These are phyloP conservation scores for Ceratobasidium sp. DNA, from an alignment of 1,284 basidiomycete genomes.

Conservation along the genomic window DNA sequence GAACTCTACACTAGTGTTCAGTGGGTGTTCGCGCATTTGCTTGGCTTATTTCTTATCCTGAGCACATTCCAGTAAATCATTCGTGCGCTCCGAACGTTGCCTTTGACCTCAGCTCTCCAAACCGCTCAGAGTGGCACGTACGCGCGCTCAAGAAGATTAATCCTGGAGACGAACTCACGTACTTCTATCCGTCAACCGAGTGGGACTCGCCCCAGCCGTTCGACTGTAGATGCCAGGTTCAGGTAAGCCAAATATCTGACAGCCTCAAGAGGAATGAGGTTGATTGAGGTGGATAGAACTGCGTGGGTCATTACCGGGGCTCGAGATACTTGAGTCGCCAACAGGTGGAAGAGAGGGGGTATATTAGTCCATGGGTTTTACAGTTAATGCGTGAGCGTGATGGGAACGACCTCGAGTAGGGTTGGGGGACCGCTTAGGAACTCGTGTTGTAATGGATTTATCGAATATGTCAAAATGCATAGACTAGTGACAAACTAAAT, in stretches of 20 bases:
- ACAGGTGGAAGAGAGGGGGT: conserved; percentile 11
- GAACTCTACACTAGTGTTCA: conserved; percentile 67
- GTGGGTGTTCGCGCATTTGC: conserved; percentile 43
- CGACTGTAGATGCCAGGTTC: conserved; percentile 50
- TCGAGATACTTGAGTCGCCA: conserved; percentile 19
- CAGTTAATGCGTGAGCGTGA: conserved; percentile 12
- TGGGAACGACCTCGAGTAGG: not conserved
- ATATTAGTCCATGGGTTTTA: conserved; percentile 15
- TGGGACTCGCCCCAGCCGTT: conserved; percentile 75
- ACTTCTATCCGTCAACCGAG: conserved; percentile 73
- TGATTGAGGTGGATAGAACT: not conserved
- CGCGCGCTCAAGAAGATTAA: conserved; percentile 50
- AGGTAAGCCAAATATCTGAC: not conserved
- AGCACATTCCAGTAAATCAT: conserved; percentile 59
- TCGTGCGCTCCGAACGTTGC: conserved; percentile 68
- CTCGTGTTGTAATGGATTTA: not conserved
- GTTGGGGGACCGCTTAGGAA: not conserved
- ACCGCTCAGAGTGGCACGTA: conserved; percentile 54
- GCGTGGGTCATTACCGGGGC: not conserved
- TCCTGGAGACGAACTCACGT: conserved; percentile 57
- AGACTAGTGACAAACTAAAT: not conserved
- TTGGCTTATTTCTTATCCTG: not conserved
- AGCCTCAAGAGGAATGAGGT: not conserved
- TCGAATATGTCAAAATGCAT: not conserved
- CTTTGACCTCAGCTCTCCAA: conserved; percentile 59